Evolutionary conservation across 2,329 filamentous ascomycete species (phyloP).

Genomic region (Calonectria crousiana): DNA sequence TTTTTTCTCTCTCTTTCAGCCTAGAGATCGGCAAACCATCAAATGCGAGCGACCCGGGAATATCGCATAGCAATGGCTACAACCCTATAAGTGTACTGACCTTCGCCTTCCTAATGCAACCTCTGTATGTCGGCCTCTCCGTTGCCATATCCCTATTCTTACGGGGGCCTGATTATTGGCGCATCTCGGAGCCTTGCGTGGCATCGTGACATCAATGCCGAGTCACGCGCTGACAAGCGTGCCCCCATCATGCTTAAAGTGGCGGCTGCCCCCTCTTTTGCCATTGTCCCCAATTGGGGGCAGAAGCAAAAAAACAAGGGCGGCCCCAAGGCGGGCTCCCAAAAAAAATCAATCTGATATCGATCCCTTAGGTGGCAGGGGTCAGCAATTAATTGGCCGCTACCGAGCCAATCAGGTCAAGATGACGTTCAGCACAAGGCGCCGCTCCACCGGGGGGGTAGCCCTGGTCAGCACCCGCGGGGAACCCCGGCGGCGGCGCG

Average conservation of each 20-base stretch:
- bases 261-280: conserved; percentile 35
- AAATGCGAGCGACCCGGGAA: neutral
- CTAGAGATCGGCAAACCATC: neutral
- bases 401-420: conserved; percentile 49
- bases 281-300: conserved; percentile 7
- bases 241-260: conserved; percentile 30
- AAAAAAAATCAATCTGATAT: conserved; percentile 52
- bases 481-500: conserved; percentile 39
- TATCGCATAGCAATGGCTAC: neutral
- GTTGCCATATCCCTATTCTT: conserved; percentile 11
- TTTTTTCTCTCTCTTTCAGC: neutral
- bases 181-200: conserved; percentile 31
- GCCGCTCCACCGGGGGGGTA: conserved; percentile 37
- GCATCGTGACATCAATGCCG: conserved; percentile 39
- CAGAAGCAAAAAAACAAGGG: conserved; percentile 22
- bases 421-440: conserved; percentile 50
- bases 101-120: neutral
- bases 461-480: conserved; percentile 42
- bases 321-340: conserved; percentile 34
- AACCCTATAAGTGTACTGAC: neutral
- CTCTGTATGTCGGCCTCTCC: neutral
- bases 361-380: conserved; percentile 48
- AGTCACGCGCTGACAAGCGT: conserved; percentile 43
- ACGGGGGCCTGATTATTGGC: conserved; percentile 34
- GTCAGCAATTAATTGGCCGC: conserved; percentile 38